Evolutionary conservation across 345 rosid genomes (phyloP), one percentile per base, ranked within the genome.

Genomic region (Eucalyptus urophylla): DNA sequence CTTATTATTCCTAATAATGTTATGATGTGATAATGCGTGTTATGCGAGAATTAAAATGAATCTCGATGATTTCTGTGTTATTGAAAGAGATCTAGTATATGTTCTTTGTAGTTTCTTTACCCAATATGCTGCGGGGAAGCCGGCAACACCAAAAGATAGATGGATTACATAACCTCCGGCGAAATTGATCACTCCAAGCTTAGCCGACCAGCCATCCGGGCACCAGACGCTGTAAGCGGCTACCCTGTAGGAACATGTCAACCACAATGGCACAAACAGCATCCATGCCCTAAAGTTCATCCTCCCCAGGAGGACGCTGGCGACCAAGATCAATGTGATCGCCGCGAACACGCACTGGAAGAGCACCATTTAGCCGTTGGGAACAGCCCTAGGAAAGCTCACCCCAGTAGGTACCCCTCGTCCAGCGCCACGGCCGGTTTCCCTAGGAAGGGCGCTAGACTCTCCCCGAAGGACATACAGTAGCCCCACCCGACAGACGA

Each of bases 221-320:
- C 92, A 86, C 95, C 95, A 93, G 43, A 95, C 91, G 54, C 95
- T 93, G 80, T 90, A 92, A 1, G 95, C 95, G 2, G 88, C 49
- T 19, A 94, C 22, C 2, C 91, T 92, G 47, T 95, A 92, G 6
- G 95, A 94, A 43, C 87, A 91, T 8, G 94, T 93, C 24, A 92
- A 67, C 94, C 95, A 95, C 33, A 93, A 11, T 12, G 95, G 95
- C 90, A 93, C 94, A 37, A 95, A 95, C 90, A 93, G 1, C 45
- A 92, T 87, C 96, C 96, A 93, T 3, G 95, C 94, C 8, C 87
- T 58, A 62, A 94, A 93, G 89, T 94, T 94, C 95, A 95, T 95
- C 90, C 96, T 90, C 51, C 96, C 95, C 7, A 93, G 40, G 19
- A 94, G 86, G 21, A 91, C 87, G 3, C 97, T 92, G 1, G 93